Evolutionary conservation across 192 early-diverging fungal genomes (phyloP), one percentile per base, ranked within the genome.

Genomic region (Gamsiella multidivaricata): DNA sequence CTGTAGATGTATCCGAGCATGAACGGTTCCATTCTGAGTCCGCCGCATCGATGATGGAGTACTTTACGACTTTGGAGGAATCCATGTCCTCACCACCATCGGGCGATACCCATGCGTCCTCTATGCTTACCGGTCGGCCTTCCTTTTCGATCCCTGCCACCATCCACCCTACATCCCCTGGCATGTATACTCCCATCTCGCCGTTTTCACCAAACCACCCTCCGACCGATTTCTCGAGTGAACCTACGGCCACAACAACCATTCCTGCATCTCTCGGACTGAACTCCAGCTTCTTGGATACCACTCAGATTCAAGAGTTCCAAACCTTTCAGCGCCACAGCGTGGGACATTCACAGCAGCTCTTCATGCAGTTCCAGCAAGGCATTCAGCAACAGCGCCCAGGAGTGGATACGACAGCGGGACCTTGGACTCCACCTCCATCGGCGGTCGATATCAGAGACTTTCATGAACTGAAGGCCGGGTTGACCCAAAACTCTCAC

Each of bases 31-130:
- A 39, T 17, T 29, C 43, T 3, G 63, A 75, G 14, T 66, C 63
- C 3, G n/a, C n/a, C n/a, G 47, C 23, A 0, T 60, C 74, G 3
- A 49, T 78, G 41, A 2, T 78, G 60, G 74, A 69, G 31, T 55
- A 54, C n/a, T 78, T 69, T 33, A 69, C 65, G 5, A 68, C 65
- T 8, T 22, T 69, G 37, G 74, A 78, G 2, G 74, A 62, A 42
- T 52, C 74, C 37, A 56, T 51, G 43, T 31, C 56, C 3, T 69
- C 66, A 18, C n/a, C n/a, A 8, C 34, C 70, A 6, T 39, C 56
- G 5, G 28, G 31, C 29, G 55, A 46, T 10, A 51, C 36, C 32
- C 68, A 59, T 2, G 32, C 41, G 9, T 28, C 54, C 4, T n/a
- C 23, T 32, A 22, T 70, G 22, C 64, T 42, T 5, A 5, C 58